These are phyloP conservation scores for Barnettozyma hawaiiensis DNA, from an alignment of 1,139 yeast genomes.

Conservation along the genomic window DNA sequence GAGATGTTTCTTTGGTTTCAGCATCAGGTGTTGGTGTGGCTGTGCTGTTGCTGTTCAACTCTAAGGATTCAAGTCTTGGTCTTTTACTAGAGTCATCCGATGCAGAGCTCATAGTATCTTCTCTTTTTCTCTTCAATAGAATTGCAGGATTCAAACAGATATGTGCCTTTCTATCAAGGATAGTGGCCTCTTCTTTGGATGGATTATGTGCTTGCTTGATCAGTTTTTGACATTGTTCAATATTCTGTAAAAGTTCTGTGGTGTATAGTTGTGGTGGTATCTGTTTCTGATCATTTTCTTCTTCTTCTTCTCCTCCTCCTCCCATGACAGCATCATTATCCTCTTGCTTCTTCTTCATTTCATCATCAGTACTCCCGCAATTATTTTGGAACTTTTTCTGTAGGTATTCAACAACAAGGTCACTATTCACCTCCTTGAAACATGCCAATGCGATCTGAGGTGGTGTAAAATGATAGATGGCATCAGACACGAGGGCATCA, in stretches of 20 bases:
- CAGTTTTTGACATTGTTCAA: constrained; percentile 44
- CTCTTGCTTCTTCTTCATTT: constrained; percentile 9
- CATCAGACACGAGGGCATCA: constrained; percentile 69
- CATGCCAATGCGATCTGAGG: constrained; percentile 94
- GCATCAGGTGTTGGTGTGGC: constrained; percentile 43
- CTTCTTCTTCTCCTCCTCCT: constrained; percentile 2
- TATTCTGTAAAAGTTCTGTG: constrained; percentile 39
- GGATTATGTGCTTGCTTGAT: constrained; percentile 42
- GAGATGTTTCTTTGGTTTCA: background rate
- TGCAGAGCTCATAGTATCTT: constrained; percentile 16
- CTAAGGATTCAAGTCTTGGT: constrained; percentile 8
- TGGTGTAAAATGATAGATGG: constrained; percentile 73
- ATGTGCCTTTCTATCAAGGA: constrained; percentile 57
- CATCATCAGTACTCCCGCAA: constrained; percentile 1
- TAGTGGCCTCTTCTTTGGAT: constrained; percentile 54
- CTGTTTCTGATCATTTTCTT: background rate
- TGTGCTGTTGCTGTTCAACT: constrained; percentile 16
- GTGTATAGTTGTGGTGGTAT: constrained; percentile 28
- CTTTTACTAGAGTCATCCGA: constrained; percentile 11
- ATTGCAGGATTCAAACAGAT: constrained; percentile 56
- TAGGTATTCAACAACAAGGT: constrained; percentile 61
- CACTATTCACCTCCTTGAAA: constrained; percentile 58
- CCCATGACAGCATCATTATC: constrained; percentile 8
- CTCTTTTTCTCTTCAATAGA: constrained; percentile 39
- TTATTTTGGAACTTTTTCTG: constrained; percentile 46